Evolutionary conservation across 306 rosid species (phyloP).

Genomic region (Trifolium subterraneum): DNA sequence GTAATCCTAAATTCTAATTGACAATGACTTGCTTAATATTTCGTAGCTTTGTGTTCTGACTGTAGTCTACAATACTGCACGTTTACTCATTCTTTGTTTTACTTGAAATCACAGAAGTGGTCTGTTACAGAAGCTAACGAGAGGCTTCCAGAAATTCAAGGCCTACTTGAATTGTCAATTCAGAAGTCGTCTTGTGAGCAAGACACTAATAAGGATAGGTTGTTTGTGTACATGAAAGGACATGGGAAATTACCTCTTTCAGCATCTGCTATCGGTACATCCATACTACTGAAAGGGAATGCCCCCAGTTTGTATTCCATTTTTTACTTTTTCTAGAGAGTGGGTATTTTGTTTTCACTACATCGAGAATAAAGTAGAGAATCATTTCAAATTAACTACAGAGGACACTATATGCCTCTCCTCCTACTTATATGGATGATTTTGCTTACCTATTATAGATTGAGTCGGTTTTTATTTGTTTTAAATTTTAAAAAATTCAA

Average conservation of each 20-base stretch:
- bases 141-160: slow-evolving; percentile 88
- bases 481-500: neutral
- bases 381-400: slow-evolving; percentile 27
- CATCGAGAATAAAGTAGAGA: slow-evolving; percentile 11
- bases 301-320: too few species aligned
- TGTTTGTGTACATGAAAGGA: slow-evolving; percentile 88
- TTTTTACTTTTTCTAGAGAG: neutral
- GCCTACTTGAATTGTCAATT: slow-evolving; percentile 81
- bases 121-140: slow-evolving; percentile 73
- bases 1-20: slow-evolving; percentile 53
- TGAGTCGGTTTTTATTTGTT: neutral
- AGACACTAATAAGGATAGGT: slow-evolving; percentile 74
- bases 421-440: slow-evolving; percentile 20
- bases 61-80: slow-evolving; percentile 21
- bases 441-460: slow-evolving; percentile 2
- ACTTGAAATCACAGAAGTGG: slow-evolving; percentile 76
- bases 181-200: slow-evolving; percentile 92
- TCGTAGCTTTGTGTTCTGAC: slow-evolving; percentile 24
- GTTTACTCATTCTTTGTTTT: slow-evolving; percentile 43
- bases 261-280: slow-evolving; percentile 69
- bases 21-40: slow-evolving; percentile 36
- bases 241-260: slow-evolving; percentile 69
- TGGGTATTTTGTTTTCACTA: slow-evolving; percentile 30
- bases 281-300: neutral
- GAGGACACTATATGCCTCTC: neutral